A percentile compares a stretch with the other conserved stretches of the same genome.
phyloP scores from a whole-genome alignment of 768 basidiomycete species.

The Ramaria sp. region DNA sequence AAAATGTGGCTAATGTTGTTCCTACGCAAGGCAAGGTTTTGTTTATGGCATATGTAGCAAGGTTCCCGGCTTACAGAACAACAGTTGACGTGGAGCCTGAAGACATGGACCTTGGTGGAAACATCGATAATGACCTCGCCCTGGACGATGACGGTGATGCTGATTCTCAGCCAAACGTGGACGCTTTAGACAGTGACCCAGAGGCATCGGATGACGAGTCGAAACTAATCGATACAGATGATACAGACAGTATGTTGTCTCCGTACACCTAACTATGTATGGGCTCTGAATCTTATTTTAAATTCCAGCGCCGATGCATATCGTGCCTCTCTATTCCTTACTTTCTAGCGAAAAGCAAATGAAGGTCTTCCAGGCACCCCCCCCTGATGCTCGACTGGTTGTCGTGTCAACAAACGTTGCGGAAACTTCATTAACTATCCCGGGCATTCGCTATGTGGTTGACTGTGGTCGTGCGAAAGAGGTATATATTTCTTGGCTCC shows the following conservation, averaged over 20 bases:
- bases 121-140: not conserved
- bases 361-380: slow-evolving; percentile 82
- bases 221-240: not conserved
- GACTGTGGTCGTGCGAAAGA: slow-evolving; percentile 95
- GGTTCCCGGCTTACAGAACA: not conserved
- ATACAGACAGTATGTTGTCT: slow-evolving; percentile 25
- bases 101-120: slow-evolving; percentile 58
- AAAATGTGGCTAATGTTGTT: slow-evolving; percentile 19
- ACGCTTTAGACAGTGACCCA: slow-evolving; percentile 45
- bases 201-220: slow-evolving; percentile 49
- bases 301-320: slow-evolving; percentile 61
- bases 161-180: slow-evolving; percentile 51
- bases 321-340: slow-evolving; percentile 89
- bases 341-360: slow-evolving; percentile 91
- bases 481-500: slow-evolving; percentile 27
- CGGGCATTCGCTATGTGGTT: slow-evolving; percentile 95
- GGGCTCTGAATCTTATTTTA: not conserved
- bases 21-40: slow-evolving; percentile 37
- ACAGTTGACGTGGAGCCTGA: slow-evolving; percentile 71
- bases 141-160: slow-evolving; percentile 62
- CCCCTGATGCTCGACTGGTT: slow-evolving; percentile 71
- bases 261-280: not conserved
- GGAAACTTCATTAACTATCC: slow-evolving; percentile 94
- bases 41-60: not conserved
- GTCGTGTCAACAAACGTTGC: slow-evolving; percentile 95